Evolutionary conservation across 2,329 filamentous ascomycete genomes (phyloP).

Genomic region (Colletotrichum phormii): DNA sequence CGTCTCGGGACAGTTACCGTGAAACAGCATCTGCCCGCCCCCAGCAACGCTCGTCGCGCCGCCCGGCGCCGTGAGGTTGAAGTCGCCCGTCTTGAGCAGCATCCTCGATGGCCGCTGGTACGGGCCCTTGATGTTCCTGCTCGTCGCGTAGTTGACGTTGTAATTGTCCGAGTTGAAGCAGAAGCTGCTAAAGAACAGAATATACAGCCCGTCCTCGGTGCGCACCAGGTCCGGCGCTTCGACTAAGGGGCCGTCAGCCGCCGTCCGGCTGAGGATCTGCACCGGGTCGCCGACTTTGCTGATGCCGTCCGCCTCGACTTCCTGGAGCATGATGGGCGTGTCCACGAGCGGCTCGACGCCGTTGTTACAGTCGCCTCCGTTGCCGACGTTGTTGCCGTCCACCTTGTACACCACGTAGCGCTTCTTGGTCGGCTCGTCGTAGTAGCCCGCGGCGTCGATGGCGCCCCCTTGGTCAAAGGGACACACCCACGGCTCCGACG

Average conservation of each 20-base stretch:
- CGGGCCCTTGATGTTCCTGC: slow-evolving; percentile 50
- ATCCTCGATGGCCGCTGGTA: slow-evolving; percentile 47
- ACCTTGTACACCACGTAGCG: slow-evolving; percentile 75
- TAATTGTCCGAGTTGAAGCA: slow-evolving; percentile 67
- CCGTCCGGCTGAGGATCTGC: slow-evolving; percentile 57
- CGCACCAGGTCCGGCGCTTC: slow-evolving; percentile 69
- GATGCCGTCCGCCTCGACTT: slow-evolving; percentile 61
- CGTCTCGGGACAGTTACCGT: slow-evolving; percentile 48
- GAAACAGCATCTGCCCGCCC: slow-evolving; percentile 48
- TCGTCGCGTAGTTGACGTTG: slow-evolving; percentile 70
- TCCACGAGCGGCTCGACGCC: slow-evolving; percentile 51
- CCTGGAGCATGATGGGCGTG: slow-evolving; percentile 70
- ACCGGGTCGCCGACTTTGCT: slow-evolving; percentile 63
- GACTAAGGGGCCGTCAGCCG: slow-evolving; percentile 64
- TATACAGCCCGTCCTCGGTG: slow-evolving; percentile 61
- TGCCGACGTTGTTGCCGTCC: slow-evolving; percentile 68
- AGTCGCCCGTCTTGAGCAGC: slow-evolving; percentile 51
- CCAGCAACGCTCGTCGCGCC: slow-evolving; percentile 50
- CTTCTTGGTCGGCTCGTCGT: slow-evolving; percentile 61
- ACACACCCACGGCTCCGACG: slow-evolving; percentile 62
- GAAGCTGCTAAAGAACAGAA: slow-evolving; percentile 72
- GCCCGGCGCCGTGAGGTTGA: slow-evolving; percentile 53
- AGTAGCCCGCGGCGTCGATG: slow-evolving; percentile 72
- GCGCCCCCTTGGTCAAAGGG: slow-evolving; percentile 65
- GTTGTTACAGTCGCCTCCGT: slow-evolving; percentile 59